phyloP scores from a whole-genome alignment of 2,329 filamentous ascomycete genomes.

The Exophiala calicioides region DNA sequence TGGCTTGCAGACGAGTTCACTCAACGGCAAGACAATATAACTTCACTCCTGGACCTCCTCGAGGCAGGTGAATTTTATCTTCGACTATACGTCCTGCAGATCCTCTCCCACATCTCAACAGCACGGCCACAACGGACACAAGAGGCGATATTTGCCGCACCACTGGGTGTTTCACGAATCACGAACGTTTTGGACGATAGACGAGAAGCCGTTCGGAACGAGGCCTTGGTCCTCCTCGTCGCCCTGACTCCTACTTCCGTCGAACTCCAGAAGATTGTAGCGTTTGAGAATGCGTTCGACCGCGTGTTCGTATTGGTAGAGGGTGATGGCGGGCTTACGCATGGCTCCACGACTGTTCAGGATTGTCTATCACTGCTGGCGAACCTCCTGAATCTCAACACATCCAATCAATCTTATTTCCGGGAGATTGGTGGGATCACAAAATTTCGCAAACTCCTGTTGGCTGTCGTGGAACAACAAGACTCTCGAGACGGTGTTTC shows the following conservation, averaged over 20 bases:
- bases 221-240: slow-evolving; percentile 81
- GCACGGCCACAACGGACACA: slow-evolving; percentile 89
- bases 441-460: slow-evolving; percentile 69
- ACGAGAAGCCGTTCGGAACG: slow-evolving; percentile 82
- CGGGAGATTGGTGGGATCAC: slow-evolving; percentile 82
- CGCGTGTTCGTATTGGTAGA: slow-evolving; percentile 80
- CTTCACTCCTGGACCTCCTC: slow-evolving; percentile 82
- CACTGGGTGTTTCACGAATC: slow-evolving; percentile 81
- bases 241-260: slow-evolving; percentile 82
- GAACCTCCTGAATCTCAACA: slow-evolving; percentile 82
- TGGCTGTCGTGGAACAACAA: slow-evolving; percentile 57
- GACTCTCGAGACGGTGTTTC: slow-evolving; percentile 61
- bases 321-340: slow-evolving; percentile 74
- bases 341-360: slow-evolving; percentile 85
- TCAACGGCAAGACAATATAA: slow-evolving; percentile 95
- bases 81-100: slow-evolving; percentile 84
- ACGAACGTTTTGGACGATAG: slow-evolving; percentile 81
- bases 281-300: slow-evolving; percentile 92
- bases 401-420: slow-evolving; percentile 91
- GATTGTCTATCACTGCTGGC: slow-evolving; percentile 89
- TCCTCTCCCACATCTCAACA: slow-evolving; percentile 80
- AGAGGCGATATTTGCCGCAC: slow-evolving; percentile 88
- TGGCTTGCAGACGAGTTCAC: slow-evolving; percentile 99
- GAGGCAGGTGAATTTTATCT: slow-evolving; percentile 87
- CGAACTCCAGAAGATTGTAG: slow-evolving; percentile 92